Evolutionary conservation across 2,329 filamentous ascomycete species (phyloP), one percentile per base, ranked within the genome.

Genomic region (Bipolaris zeicola): DNA sequence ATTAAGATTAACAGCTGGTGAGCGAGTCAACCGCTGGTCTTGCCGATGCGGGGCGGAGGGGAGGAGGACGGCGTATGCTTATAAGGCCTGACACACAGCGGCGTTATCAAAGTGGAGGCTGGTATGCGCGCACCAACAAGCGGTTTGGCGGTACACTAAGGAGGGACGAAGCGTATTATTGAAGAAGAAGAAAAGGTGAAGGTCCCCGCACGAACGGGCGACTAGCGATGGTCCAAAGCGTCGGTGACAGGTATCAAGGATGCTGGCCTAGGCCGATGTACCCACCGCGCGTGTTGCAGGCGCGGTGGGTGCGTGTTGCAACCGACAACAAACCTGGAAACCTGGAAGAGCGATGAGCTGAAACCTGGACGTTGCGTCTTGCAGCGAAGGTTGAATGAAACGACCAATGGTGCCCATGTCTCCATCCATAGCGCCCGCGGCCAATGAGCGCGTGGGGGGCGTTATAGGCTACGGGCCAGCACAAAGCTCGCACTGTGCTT

Each of bases 311-410:
- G 61, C 62, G 60, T 31, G 24, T 57, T 61, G 42, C 20, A 63
- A 38, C 63, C 67, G 69, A 14, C 57, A 73, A 69, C 68, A 74
- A 74, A 74, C 71, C 63, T 72, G 71, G 71, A 75, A 72, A 74
- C 71, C 63, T 72, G 71, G 71, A 75, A 72, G 62, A 65, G 61
- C 54, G 58, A 53, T 55, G 59, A 66, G 57, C 51, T 73, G 71
- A 74, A 74, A 74, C 71, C 63, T 48, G 58, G 64, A 54, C 52
- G 45, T 49, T 55, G 58, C 54, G 57, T 42, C 45, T 52, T 52
- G 52, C 62, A 62, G 65, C 58, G 64, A 31, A 58, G 49, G 60
- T 55, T 59, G 55, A 56, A 50, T 50, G 50, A 57, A 55, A 39
- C 50, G 46, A 54, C 72, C 66, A 75, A 74, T 74, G 63, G 74